phyloP scores from a whole-genome alignment of 1,284 basidiomycete species.

The Afroboletus lepidellus region DNA sequence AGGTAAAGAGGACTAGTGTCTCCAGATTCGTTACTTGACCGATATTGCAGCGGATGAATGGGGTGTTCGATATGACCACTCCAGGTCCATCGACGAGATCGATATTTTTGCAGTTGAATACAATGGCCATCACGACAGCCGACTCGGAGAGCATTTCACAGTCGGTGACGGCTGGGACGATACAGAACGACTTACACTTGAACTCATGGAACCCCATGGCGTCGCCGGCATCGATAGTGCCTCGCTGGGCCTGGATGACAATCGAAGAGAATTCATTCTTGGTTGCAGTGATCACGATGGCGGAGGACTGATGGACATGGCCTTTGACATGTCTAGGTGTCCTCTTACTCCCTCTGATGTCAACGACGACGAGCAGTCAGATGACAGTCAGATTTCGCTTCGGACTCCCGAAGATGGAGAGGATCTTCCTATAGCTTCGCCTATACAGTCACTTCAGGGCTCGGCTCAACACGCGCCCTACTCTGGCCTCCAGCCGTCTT shows the following conservation, averaged over 20 bases:
- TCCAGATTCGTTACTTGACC: conserved; percentile 10
- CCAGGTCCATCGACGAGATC: conserved; percentile 10
- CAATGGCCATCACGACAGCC: conserved; percentile 24
- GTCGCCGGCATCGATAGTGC: not conserved
- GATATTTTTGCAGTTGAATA: conserved; percentile 30
- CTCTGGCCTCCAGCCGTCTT: conserved; percentile 1
- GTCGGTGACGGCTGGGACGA: conserved; percentile 28
- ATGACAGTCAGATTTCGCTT: conserved; percentile 24
- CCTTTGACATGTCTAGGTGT: conserved; percentile 24
- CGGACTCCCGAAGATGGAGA: conserved; percentile 31
- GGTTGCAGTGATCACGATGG: conserved; percentile 4
- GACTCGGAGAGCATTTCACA: conserved; percentile 26
- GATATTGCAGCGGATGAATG: conserved; percentile 29
- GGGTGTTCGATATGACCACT: conserved; percentile 25
- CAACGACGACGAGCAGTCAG: conserved; percentile 30
- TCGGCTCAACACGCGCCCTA: not conserved
- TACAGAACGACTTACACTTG: conserved; percentile 20
- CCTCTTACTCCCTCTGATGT: conserved; percentile 29
- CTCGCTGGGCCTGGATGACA: conserved; percentile 1
- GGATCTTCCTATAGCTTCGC: conserved; percentile 10
- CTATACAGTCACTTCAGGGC: not conserved
- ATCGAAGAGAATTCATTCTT: conserved; percentile 11
- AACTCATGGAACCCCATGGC: conserved; percentile 15
- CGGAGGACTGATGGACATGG: conserved; percentile 8
- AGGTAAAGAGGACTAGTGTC: conserved; percentile 13